Conservation (phyloP, 345 rosid genomes). For the Erodium maritimum region DNA sequence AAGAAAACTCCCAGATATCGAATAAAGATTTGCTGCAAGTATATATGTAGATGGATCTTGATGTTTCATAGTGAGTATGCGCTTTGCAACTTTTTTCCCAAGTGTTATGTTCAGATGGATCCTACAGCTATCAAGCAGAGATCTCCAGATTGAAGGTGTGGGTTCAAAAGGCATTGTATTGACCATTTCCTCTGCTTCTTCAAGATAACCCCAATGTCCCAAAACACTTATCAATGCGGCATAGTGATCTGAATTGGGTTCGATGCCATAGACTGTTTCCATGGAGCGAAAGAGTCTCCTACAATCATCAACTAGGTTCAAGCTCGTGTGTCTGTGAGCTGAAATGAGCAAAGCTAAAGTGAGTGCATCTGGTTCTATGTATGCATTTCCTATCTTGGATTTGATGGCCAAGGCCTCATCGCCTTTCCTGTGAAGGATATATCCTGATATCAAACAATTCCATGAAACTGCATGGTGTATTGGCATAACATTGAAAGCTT, state of each 20-base stretch:
- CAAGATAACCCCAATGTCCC: conserved; percentile 67
- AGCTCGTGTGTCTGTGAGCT: conserved; percentile 43
- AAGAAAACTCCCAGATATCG: conserved; percentile 85
- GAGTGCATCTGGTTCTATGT: conserved; percentile 38
- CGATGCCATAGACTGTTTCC: conserved; percentile 30
- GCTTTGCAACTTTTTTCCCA: conserved; percentile 49
- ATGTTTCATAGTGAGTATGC: conserved; percentile 38
- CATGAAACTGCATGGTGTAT: conserved; percentile 51
- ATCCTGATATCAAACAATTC: conserved; percentile 64
- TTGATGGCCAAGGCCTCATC: conserved; percentile 45
- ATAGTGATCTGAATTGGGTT: conserved; percentile 62
- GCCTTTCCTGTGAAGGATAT: conserved; percentile 61
- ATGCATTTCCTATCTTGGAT: conserved; percentile 36
- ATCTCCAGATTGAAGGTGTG: conserved; percentile 44
- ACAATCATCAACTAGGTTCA: conserved; percentile 40
- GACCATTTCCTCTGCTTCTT: conserved; percentile 61
- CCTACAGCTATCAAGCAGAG: conserved; percentile 72
- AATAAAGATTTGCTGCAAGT: conserved; percentile 66
- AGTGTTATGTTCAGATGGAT: conserved; percentile 39
- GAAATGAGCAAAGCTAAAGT: conserved; percentile 42
- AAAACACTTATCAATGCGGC: conserved; percentile 47
- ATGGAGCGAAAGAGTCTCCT: conserved; percentile 42
- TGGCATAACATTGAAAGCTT: conserved; percentile 36
- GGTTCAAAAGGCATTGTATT: conserved; percentile 42
- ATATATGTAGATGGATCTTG: conserved; percentile 55